Evolutionary conservation across 352 stramenopile species (phyloP).

Genomic region (Globisporangium iwayamae): DNA sequence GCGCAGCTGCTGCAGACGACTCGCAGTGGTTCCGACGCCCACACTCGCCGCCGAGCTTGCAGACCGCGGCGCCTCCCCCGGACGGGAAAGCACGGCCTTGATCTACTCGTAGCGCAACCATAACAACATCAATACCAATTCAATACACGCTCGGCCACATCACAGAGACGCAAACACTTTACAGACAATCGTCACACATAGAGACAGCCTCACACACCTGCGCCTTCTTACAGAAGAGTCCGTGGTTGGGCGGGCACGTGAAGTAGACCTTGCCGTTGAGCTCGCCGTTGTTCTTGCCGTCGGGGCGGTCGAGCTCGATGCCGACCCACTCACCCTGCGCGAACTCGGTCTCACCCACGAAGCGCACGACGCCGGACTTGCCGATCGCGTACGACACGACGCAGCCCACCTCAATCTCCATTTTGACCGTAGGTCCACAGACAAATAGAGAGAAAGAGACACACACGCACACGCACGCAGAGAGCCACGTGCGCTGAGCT

Average conservation of each 20-base stretch:
- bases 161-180: neutral
- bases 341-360: constrained; percentile 74
- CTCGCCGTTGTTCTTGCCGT: constrained; percentile 86
- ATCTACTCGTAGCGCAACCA: constrained; percentile 13
- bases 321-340: constrained; percentile 79
- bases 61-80: constrained; percentile 1
- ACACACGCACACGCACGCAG: neutral
- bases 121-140: constrained; percentile 1
- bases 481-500: neutral
- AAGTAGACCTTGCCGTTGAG: constrained; percentile 84
- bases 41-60: constrained; percentile 6
- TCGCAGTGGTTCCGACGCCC: constrained; percentile 16
- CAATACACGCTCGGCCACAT: no score
- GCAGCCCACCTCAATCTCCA: constrained; percentile 57
- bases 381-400: constrained; percentile 64
- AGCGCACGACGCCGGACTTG: constrained; percentile 72
- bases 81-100: constrained; percentile 29
- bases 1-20: constrained; percentile 32
- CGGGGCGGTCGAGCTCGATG: constrained; percentile 70
- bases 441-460: neutral
- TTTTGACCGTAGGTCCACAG: neutral
- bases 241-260: constrained; percentile 59
- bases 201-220: constrained; percentile 17
- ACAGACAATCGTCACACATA: neutral
- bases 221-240: constrained; percentile 68